Evolutionary conservation across 1,139 yeast genomes (phyloP), one percentile per base, ranked within the genome.

Genomic region (Sugiyamaella sp.): DNA sequence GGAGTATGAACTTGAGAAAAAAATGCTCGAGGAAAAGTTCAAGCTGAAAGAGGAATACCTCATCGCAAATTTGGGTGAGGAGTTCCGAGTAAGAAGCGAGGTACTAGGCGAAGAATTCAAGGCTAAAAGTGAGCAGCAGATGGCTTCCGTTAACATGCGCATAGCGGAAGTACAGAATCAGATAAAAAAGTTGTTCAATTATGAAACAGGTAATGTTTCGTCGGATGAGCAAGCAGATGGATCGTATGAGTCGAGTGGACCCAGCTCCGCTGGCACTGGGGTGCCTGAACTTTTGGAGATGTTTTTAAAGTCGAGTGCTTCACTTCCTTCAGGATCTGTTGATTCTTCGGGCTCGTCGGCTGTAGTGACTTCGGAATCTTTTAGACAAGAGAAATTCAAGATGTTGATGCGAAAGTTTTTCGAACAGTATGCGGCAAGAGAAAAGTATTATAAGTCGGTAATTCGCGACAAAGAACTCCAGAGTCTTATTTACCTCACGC

Each of bases 401-500:
- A 17, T 19, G 21, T 16, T 40, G 42, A 41, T 45, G 49, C 42
- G 58, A 17, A 22, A 25, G 21, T 55, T 59, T 25, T 51, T 59
- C 17, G 50, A 57, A 12, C 58, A 57, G 37, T 60, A 58, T 44
- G 51, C 53, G 14, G 51, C 52, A 12, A 51, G 63, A 4, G 56
- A 59, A 40, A 45, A 52, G 42, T 56, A 53, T 38, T 59, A 53
- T 52, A 46, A 44, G 17, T 54, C 54, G 14, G 47, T 41, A 2
- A 21, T 59, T 16, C 53, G 60, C 20, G 51, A 46, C 6, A 50
- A 50, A 49, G 59, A 60, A 22, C 50, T 61, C 8, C 54, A 57
- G 25, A 39, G 44, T 24, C 57, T 56, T 35, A 51, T 59, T 1
- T 54, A 53, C 21, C 55, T 51, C 6, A 49, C 56, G 8, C 48